Evolutionary conservation across 805 yeast species (phyloP).

Genomic region (Brettanomyces bruxellensis): DNA sequence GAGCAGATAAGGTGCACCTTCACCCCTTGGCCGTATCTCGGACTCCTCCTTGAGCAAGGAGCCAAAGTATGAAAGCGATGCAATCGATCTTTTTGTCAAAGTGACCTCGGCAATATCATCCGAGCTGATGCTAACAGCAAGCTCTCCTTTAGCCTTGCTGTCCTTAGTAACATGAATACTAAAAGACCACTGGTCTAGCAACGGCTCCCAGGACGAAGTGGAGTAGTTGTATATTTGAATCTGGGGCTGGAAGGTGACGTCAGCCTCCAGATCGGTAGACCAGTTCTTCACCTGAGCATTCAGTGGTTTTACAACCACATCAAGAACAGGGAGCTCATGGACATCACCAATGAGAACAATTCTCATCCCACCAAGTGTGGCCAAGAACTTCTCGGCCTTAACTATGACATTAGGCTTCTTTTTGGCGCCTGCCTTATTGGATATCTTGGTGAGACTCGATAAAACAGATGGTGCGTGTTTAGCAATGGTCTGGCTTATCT

Average conservation of each 20-base stretch:
- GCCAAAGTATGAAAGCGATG: slow-evolving; percentile 62
- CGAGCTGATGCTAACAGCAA: slow-evolving; percentile 64
- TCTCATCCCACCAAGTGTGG: slow-evolving; percentile 66
- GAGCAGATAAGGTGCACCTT: slow-evolving; percentile 74
- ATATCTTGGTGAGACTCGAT: slow-evolving; percentile 36
- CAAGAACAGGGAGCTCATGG: slow-evolving; percentile 82
- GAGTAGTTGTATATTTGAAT: slow-evolving; percentile 82
- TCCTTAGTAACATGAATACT: slow-evolving; percentile 57
- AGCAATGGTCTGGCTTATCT: slow-evolving; percentile 49
- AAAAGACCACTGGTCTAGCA: slow-evolving; percentile 81
- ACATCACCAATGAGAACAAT: slow-evolving; percentile 83
- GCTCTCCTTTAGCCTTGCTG: slow-evolving; percentile 34
- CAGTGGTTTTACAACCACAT: slow-evolving; percentile 65
- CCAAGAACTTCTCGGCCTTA: slow-evolving; percentile 59
- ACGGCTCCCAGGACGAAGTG: slow-evolving; percentile 90
- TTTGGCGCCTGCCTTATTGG: slow-evolving; percentile 6
- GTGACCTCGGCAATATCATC: slow-evolving; percentile 71
- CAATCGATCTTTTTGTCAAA: slow-evolving; percentile 73
- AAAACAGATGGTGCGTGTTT: slow-evolving; percentile 63
- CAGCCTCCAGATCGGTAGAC: slow-evolving; percentile 76
- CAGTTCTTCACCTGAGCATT: slow-evolving; percentile 64
- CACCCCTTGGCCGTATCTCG: slow-evolving; percentile 58
- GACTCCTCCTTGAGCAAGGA: slow-evolving; percentile 45
- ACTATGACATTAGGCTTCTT: slow-evolving; percentile 32
- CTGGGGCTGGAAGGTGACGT: slow-evolving; percentile 51